These are phyloP conservation scores for Starmerella roubikii DNA, from an alignment of 805 yeast species.

Conservation along the genomic window DNA sequence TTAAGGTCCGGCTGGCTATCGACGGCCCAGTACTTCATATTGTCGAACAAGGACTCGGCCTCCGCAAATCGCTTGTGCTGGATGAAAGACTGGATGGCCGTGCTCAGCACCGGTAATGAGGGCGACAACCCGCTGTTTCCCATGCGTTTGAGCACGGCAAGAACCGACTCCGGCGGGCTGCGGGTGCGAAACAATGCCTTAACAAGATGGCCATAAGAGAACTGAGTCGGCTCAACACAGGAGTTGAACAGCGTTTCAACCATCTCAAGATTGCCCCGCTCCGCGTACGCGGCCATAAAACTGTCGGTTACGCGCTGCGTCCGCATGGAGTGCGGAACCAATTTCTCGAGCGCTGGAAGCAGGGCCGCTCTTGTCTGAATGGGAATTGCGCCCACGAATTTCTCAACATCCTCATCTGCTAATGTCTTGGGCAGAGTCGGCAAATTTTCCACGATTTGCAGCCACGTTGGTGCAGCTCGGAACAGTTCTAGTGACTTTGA, in stretches of 20 bases:
- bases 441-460: conserved; percentile 1
- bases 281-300: conserved; percentile 27
- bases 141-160: conserved; percentile 19
- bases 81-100: conserved; percentile 48
- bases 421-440: conserved; percentile 8
- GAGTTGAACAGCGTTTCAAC: conserved; percentile 20
- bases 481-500: conserved; percentile 1
- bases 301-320: conserved; percentile 18
- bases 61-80: conserved; percentile 37
- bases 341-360: conserved; percentile 16
- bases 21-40: conserved; percentile 66
- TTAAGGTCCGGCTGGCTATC: conserved; percentile 51
- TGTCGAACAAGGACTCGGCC: conserved; percentile 63
- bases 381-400: conserved; percentile 22
- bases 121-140: conserved; percentile 17
- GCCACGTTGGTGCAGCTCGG: conserved; percentile 1
- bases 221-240: conserved; percentile 19
- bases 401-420: conserved; percentile 19
- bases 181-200: conserved; percentile 23
- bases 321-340: conserved; percentile 13
- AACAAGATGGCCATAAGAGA: conserved; percentile 25
- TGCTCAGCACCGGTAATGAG: conserved; percentile 34
- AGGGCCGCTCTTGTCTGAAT: conserved; percentile 16
- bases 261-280: conserved; percentile 16
- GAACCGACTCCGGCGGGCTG: conserved; percentile 18